These are phyloP conservation scores for Euphorbia peplus DNA, from an alignment of 345 rosid species.

Conservation along the genomic window DNA sequence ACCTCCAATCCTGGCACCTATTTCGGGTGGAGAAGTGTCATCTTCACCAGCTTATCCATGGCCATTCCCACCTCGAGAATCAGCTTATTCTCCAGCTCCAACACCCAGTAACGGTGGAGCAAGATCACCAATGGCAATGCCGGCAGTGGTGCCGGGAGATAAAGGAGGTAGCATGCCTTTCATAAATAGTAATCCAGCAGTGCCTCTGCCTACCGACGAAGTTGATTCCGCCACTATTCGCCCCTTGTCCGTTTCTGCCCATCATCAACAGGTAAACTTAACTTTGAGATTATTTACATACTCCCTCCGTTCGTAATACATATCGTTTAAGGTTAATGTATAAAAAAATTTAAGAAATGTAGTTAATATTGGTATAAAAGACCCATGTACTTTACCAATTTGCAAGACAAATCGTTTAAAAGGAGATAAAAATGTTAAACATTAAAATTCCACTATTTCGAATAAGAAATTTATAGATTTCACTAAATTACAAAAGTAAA, in stretches of 20 bases:
- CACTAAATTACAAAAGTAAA: no score
- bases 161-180: slow-evolving; percentile 72
- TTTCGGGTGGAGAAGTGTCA: slow-evolving; percentile 54
- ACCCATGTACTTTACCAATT: no score
- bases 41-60: slow-evolving; percentile 78
- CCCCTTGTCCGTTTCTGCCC: slow-evolving; percentile 59
- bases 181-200: slow-evolving; percentile 90
- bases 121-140: slow-evolving; percentile 41
- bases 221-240: slow-evolving; percentile 82
- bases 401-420: no score
- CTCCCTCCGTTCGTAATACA: no score
- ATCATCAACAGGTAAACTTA: slow-evolving; percentile 39
- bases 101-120: slow-evolving; percentile 35
- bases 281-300: no score
- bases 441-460: no score
- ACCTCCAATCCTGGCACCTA: slow-evolving; percentile 50
- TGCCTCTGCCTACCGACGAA: slow-evolving; percentile 96
- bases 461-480: no score
- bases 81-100: slow-evolving; percentile 52
- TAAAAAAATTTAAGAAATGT: no score
- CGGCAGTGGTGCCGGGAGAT: slow-evolving; percentile 42
- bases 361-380: no score
- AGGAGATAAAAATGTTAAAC: no score
- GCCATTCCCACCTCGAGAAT: slow-evolving; percentile 74
- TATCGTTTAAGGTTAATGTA: no score